Percentiles rank a stretch among this genome's conserved stretches.
These are phyloP conservation scores for Cucurbita argyrosperma DNA, from an alignment of 306 rosid species.

Conservation along the genomic window DNA sequence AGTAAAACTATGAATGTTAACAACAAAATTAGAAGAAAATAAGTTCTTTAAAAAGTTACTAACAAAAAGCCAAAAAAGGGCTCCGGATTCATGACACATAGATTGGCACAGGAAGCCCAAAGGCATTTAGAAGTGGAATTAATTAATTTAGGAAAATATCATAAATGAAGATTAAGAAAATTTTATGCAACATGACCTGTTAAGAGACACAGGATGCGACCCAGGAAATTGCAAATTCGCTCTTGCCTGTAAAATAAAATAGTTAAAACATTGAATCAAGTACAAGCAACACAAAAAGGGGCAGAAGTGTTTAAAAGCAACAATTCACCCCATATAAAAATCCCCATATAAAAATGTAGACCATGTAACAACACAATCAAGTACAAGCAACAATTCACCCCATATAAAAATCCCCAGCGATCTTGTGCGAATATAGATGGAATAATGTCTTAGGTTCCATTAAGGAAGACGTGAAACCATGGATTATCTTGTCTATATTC, in stretches of 20 bases:
- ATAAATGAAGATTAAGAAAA: neutral
- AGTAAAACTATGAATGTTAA: neutral
- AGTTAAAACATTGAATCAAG: neutral
- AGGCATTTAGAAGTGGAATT: neutral
- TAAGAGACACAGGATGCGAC: constrained; percentile 89
- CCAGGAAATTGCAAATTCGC: constrained; percentile 81
- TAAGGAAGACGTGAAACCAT: neutral
- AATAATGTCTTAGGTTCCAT: neutral
- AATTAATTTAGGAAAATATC: neutral
- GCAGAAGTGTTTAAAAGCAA: too few species aligned
- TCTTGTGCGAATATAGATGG: neutral
- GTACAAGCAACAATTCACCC: neutral
- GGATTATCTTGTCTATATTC: neutral
- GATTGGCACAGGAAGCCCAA: neutral
- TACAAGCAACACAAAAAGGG: neutral
- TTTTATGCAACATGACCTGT: constrained; percentile 37
- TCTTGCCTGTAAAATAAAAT: constrained; percentile 48
- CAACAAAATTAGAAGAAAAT: neutral
- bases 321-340: neutral
- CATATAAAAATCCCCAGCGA: neutral
- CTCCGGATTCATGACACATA: neutral
- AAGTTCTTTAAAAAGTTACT: neutral
- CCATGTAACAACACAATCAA: too few species aligned
- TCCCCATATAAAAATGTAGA: too few species aligned
- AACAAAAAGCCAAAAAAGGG: neutral